Evolutionary conservation across 352 stramenopile genomes (phyloP), one percentile per base, ranked within the genome.

Genomic region (Aphanomyces cochlioides): DNA sequence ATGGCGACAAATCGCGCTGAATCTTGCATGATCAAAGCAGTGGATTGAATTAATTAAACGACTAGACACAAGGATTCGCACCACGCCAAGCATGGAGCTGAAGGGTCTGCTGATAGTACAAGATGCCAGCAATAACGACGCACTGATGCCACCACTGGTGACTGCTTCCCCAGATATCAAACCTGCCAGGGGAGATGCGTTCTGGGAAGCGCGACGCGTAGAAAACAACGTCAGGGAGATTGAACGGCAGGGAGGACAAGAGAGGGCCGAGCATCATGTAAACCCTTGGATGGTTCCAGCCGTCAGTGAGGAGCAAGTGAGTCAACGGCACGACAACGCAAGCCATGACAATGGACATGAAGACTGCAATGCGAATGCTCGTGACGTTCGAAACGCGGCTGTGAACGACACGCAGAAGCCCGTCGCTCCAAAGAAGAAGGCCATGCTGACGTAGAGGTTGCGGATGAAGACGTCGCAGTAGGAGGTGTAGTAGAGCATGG

Each of bases 101-200:
- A 68, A 94, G 73, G 15, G 83, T 78, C 69, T 93, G 91, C 60
- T 78, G 78, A 65, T 92, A 91, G 79, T 93, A 85, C 69, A 93
- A 83, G 63, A 92, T 81, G 66, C 85, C 84, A 6, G 87, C 87
- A 28, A 79, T 79, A 54, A 95, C 79, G 53, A 95, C 87, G 57
- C 84, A 95, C 47, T 93, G 85, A 77, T 95, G 87, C 87, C 87
- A 95, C 45, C 92, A 78, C 74, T 95, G 84, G 77, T 95, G 87
- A 69, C 84, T 93, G 37, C 85, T 91, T 73, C 90, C 92, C 79
- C 81, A 90, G 57, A 95, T 66, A 77, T 93, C 85, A 72, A 93
- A 93, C 73, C 79, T 82, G 58, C 87, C 87, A 1, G 87, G 87
- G 75, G 87, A 90, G 59, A 91, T 90, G 34, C 85, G 82, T 72